Evolutionary conservation across 2,329 filamentous ascomycete genomes (phyloP).

Genomic region (Venturiaceae sp.): DNA sequence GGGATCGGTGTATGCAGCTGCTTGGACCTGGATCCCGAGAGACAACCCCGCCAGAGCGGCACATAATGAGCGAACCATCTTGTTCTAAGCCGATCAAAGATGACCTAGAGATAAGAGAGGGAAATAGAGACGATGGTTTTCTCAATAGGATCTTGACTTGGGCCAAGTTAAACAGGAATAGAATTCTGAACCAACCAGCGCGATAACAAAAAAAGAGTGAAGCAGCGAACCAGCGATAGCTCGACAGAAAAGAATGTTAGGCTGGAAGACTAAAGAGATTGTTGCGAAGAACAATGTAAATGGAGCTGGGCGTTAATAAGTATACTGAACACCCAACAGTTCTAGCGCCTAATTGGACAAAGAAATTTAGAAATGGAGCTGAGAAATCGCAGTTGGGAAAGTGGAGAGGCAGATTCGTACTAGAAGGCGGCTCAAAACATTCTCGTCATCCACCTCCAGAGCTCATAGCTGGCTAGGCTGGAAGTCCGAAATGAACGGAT

Average conservation of each 20-base stretch:
- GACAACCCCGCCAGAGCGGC: not conserved
- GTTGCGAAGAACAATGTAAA: not conserved
- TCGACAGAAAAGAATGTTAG: not conserved
- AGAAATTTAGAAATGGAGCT: not conserved
- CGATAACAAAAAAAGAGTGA: not conserved
- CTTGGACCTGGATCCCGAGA: not conserved
- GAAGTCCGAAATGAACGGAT: not conserved
- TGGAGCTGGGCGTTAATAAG: not conserved
- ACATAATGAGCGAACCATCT: not conserved
- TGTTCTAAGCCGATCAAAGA: not conserved
- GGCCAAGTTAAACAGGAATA: too few species aligned
- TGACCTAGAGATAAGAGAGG: not conserved
- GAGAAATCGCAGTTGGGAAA: not conserved
- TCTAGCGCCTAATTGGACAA: not conserved
- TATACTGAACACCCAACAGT: not conserved
- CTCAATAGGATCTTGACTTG: not conserved
- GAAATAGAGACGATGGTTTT: not conserved
- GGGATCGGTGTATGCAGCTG: conserved; percentile 1
- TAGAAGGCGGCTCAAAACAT: not conserved
- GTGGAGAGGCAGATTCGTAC: not conserved
- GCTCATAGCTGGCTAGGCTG: not conserved
- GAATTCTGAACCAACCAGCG: not conserved
- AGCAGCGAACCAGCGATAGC: not conserved
- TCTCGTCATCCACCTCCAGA: not conserved
- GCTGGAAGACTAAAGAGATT: not conserved